Conservation (phyloP, 805 yeast species). For the Metschnikowia reukaufii region DNA sequence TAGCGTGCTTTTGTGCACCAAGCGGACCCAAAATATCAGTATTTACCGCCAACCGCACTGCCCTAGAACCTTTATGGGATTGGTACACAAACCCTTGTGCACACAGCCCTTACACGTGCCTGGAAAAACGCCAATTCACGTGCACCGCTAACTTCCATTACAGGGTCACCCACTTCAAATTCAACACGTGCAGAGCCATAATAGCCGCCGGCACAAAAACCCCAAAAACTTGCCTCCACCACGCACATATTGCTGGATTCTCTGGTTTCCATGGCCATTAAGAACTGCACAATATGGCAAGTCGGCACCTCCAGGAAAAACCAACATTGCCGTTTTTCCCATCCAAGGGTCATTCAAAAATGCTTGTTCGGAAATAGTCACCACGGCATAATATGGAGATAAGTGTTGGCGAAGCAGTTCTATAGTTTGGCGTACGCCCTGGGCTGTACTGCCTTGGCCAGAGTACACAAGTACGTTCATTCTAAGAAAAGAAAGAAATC, state of each 20-base stretch:
- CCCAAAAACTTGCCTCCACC: slow-evolving; percentile 82
- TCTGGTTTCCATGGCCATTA: slow-evolving; percentile 64
- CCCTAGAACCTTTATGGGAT: slow-evolving; percentile 72
- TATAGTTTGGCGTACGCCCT: slow-evolving; percentile 79
- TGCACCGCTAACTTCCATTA: slow-evolving; percentile 79
- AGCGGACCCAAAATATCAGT: slow-evolving; percentile 21
- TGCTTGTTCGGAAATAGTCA: slow-evolving; percentile 61
- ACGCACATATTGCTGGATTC: slow-evolving; percentile 62
- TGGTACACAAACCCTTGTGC: slow-evolving; percentile 74
- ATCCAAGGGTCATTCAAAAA: slow-evolving; percentile 81
- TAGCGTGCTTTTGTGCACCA: slow-evolving; percentile 21
- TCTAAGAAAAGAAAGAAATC: background rate
- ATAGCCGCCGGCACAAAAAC: slow-evolving; percentile 96
- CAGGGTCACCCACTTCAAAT: slow-evolving; percentile 73
- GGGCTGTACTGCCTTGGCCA: slow-evolving; percentile 81
- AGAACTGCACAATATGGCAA: slow-evolving; percentile 75
- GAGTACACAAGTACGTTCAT: slow-evolving; percentile 26
- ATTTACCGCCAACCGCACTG: slow-evolving; percentile 48
- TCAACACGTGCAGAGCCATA: slow-evolving; percentile 74
- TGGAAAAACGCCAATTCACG: slow-evolving; percentile 78
- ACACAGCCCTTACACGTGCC: slow-evolving; percentile 85
- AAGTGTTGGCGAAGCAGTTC: slow-evolving; percentile 72
- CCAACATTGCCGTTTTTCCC: slow-evolving; percentile 71
- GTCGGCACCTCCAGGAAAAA: slow-evolving; percentile 97
- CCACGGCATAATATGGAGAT: slow-evolving; percentile 87